Conservation (phyloP, 495 filamentous ascomycete genomes). For the Tuber melanosporum region DNA sequence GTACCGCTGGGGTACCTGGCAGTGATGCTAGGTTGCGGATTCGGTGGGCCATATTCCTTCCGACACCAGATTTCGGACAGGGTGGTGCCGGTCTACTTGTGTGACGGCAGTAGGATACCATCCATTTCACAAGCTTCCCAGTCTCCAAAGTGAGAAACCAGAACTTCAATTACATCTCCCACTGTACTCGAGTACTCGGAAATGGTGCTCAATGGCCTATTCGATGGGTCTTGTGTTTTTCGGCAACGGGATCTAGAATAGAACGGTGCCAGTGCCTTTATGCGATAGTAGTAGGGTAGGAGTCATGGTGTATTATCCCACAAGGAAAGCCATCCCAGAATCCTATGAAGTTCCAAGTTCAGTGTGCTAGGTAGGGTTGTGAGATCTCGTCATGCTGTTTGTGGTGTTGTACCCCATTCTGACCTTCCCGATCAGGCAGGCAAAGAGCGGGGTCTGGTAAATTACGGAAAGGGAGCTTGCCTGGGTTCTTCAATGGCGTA, state of each 20-base stretch:
- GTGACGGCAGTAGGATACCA: too few species aligned
- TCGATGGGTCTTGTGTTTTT: too few species aligned
- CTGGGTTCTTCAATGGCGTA: too few species aligned
- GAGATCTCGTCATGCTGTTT: neutral
- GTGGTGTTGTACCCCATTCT: neutral
- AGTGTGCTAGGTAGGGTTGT: neutral
- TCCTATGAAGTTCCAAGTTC: neutral
- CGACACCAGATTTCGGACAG: too few species aligned
- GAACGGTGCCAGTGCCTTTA: too few species aligned
- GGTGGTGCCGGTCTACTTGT: too few species aligned
- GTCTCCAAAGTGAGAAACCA: neutral
- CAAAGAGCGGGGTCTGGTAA: too few species aligned
- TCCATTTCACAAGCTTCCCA: too few species aligned
- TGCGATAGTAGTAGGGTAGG: neutral
- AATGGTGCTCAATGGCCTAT: neutral
- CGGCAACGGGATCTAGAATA: too few species aligned
- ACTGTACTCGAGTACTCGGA: neutral
- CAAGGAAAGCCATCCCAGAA: neutral
- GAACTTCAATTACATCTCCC: neutral
- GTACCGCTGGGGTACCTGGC: neutral
- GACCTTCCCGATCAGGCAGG: neutral
- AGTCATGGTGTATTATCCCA: neutral
- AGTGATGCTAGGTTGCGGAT: neutral
- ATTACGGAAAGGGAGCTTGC: too few species aligned
- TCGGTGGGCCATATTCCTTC: too few species aligned